A percentile compares a stretch with the other conserved stretches of the same genome.
Conservation (phyloP, 768 basidiomycete species). For the Auricularia sp. region DNA sequence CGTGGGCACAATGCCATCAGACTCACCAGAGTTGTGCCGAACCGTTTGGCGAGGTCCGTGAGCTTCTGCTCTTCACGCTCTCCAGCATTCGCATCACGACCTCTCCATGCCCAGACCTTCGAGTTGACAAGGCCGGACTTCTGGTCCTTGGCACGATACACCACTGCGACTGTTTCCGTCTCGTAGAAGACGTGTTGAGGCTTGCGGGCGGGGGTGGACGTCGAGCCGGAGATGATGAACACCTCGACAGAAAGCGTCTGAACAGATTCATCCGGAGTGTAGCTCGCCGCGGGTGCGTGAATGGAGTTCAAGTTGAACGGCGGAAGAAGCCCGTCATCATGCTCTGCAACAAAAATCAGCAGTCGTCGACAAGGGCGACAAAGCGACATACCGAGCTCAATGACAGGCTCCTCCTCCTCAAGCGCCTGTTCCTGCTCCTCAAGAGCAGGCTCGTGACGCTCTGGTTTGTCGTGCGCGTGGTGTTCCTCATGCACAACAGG, state of each 20-base stretch:
- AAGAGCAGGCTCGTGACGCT: neutral
- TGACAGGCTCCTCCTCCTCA: slow-evolving; percentile 7
- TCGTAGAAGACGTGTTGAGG: slow-evolving; percentile 60
- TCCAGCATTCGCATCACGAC: slow-evolving; percentile 40
- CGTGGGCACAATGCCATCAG: neutral
- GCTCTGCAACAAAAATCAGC: slow-evolving; percentile 20
- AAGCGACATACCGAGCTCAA: slow-evolving; percentile 26
- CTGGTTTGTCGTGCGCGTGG: too few species aligned
- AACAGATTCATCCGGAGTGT: slow-evolving; percentile 24
- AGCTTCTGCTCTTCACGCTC: slow-evolving; percentile 58
- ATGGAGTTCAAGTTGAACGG: slow-evolving; percentile 38
- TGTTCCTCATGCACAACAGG: too few species aligned
- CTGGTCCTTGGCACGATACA: slow-evolving; percentile 58
- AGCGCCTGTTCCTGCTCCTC: neutral
- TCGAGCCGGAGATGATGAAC: slow-evolving; percentile 44
- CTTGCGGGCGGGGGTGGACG: slow-evolving; percentile 34
- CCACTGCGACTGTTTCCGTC: slow-evolving; percentile 53
- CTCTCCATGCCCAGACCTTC: slow-evolving; percentile 69
- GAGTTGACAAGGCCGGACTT: slow-evolving; percentile 57
- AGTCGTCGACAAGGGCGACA: neutral
- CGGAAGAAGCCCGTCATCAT: slow-evolving; percentile 35
- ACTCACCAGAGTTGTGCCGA: slow-evolving; percentile 55
- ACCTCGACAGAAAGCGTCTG: slow-evolving; percentile 68
- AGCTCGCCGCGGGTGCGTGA: slow-evolving; percentile 17
- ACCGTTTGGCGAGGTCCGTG: slow-evolving; percentile 60